Conservation (phyloP, 2,329 filamentous ascomycete genomes). For the Sclerotinia trifoliorum region DNA sequence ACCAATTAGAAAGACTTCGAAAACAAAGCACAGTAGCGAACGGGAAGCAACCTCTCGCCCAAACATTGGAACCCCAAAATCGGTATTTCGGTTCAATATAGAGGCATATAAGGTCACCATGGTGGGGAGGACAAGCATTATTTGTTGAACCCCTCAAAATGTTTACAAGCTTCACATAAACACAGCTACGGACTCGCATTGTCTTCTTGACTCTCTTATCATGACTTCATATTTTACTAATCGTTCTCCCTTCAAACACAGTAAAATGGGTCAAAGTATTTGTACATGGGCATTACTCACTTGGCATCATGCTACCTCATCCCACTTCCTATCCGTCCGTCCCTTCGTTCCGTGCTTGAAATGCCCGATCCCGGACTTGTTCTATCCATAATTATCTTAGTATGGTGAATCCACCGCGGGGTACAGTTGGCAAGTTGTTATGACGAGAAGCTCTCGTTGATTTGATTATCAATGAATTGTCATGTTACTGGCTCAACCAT, state of each 20-base stretch:
- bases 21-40: background rate
- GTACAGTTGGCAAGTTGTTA: background rate
- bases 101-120: background rate
- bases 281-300: background rate
- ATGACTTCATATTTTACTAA: background rate
- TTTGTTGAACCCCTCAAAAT: background rate
- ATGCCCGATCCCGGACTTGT: conserved; percentile 6
- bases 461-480: conserved; percentile 14
- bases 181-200: background rate
- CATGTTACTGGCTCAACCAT: conserved; percentile 1
- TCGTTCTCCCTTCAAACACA: background rate
- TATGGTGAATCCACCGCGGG: conserved; percentile 11
- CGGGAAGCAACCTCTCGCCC: background rate
- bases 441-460: conserved; percentile 6
- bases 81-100: conserved; percentile 7
- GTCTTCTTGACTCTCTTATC: background rate
- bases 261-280: background rate
- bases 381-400: conserved; percentile 14
- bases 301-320: background rate
- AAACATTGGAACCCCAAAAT: background rate
- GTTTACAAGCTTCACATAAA: background rate
- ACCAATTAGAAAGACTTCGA: background rate
- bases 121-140: background rate
- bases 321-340: background rate
- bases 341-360: background rate